Evolutionary conservation across 148 eudicot genomes (phyloP), one percentile per base, ranked within the genome.

Genomic region (Rhododendron kiyosumense): DNA sequence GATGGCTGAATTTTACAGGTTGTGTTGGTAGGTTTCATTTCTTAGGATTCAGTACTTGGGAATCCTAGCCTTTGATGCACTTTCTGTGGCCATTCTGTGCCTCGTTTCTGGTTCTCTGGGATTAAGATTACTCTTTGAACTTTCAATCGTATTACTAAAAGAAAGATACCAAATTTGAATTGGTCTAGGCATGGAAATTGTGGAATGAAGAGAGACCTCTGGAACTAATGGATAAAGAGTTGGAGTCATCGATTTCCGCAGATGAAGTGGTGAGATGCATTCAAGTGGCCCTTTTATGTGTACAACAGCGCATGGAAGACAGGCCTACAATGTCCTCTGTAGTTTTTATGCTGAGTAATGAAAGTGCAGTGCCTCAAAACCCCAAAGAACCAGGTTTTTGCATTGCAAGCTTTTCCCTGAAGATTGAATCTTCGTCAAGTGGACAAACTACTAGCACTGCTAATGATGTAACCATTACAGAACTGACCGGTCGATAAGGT

Each of bases 131-230:
- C 18, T 71, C 15, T 13, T 30, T 71, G 34, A 32, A 12, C 15
- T 71, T 71, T 15, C 18, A 30, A 12, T 14, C 18, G 5, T 30
- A 69, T 30, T 28, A 65, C 12, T 63, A n/a, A 28, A 28, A 69
- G 36, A 71, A 11, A 5, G 38, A 71, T 10, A 71, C 76, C 38
- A 71, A 30, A 71, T 30, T 71, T 30, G 38, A 75, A 34, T 75
- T 75, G 79, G 14, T 76, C 30, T 30, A 88, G 90, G 88, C 89
- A 78, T 88, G 91, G 91, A 86, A 76, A 79, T 48, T 86, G 18
- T 86, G 90, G 90, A 78, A 12, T 45, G 89, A 86, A 79, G 84
- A 88, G 48, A 84, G 13, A 15, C 79, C 88, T 26, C 73, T 15
- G 24, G 41, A 76, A 51, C 67, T 82, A 20, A 57, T 85, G 74